Base-by-base conservation (phyloP, 2,329 filamentous ascomycete genomes). In the Xylariaceae sp. region DNA sequence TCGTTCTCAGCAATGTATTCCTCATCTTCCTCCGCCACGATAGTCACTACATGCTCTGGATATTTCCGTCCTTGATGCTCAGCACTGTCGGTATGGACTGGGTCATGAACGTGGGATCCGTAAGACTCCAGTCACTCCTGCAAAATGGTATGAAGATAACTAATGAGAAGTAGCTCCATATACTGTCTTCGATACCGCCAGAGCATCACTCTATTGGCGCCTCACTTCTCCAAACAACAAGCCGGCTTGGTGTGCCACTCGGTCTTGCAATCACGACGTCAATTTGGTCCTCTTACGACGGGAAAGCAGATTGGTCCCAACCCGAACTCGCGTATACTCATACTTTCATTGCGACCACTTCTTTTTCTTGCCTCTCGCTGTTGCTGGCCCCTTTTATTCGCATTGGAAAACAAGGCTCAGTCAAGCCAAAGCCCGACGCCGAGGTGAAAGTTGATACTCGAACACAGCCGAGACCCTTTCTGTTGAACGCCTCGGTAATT, bases 41-140 rank as follows among this genome's bases (percentile, higher is more conserved):
- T 37, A 68, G 63, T 30, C 65, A 70, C 51, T 73, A 73, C 52
- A 66, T 73, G 45, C 55, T 66, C 23, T 72, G 68, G 65, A 68
- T 72, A 58, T 69, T 73, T 17, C 72, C 71, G 7, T 70, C 70
- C 3, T 53, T 74, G 10, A 64, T 73, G 57, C 57, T 73, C 50
- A 71, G 71, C 48, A 71, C 72, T 6, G 54, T 73, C 52, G 69
- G 71, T 42, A 71, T 73, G 66, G 71, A 73, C 61, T 73, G 71
- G 71, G 67, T 64, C 60, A 70, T 73, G 64, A 72, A 73, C 51
- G 69, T 72, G 66, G 70, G 70, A 61, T 73, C 69, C 44, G 69
- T 72, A 64, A 65, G 70, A 58, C 35, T 48, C 5, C 50, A 45
- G 34, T 4, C 7, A 45, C 8, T n/a, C 6, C 9, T 17, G 9